These are phyloP conservation scores for Hypoxylon sp. DNA, from an alignment of 2,329 filamentous ascomycete genomes.

Conservation along the genomic window DNA sequence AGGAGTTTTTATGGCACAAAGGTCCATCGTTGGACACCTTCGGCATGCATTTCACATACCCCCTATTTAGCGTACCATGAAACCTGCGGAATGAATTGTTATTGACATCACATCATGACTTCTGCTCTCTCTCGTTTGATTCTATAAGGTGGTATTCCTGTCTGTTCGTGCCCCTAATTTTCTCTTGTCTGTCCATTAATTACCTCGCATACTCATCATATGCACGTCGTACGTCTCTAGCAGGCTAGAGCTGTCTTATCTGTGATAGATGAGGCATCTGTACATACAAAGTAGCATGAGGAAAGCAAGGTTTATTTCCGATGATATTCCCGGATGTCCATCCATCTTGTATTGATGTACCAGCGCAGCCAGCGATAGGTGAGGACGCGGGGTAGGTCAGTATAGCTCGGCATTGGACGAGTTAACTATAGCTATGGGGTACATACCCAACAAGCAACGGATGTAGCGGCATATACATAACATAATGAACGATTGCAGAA, in stretches of 20 bases:
- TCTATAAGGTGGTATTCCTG: slow-evolving; percentile 1
- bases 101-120: not conserved
- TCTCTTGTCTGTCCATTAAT: not conserved
- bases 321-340: not conserved
- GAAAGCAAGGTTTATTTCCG: not conserved
- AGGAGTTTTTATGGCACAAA: slow-evolving; percentile 29
- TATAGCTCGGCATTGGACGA: not conserved
- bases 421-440: not conserved
- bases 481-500: no score
- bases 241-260: not conserved
- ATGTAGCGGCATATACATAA: not conserved
- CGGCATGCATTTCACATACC: not conserved
- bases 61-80: slow-evolving; percentile 25
- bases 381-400: not conserved
- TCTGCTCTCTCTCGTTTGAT: not conserved
- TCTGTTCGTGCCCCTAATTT: not conserved
- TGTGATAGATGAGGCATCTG: not conserved
- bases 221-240: not conserved
- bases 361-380: not conserved
- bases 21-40: not conserved
- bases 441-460: not conserved
- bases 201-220: not conserved
- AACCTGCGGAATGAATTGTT: slow-evolving; percentile 19
- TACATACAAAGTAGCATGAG: no score
- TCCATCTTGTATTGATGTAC: no score